These are phyloP conservation scores for Polyrhizophydium stewartii DNA, from an alignment of 371 early-diverging fungal genomes.

Conservation along the genomic window DNA sequence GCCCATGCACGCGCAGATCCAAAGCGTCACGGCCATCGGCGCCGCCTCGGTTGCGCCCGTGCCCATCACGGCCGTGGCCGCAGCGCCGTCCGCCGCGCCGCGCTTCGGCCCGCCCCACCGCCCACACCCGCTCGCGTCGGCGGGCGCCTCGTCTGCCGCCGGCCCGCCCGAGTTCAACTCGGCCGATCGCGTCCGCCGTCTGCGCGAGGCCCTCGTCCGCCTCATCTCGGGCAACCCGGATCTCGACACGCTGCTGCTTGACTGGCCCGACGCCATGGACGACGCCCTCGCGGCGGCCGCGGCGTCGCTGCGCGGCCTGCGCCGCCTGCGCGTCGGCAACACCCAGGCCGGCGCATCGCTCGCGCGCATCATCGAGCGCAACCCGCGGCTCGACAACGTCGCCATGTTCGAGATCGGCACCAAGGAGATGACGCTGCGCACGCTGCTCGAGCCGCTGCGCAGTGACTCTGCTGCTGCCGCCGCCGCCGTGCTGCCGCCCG, in stretches of 20 bases:
- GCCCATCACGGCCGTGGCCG: no score
- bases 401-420: no score
- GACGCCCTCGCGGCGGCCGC: conserved; percentile 5
- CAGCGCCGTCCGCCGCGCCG: no score
- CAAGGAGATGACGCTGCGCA: no score
- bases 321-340: conserved; percentile 12
- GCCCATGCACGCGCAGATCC: background rate
- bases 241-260: conserved; percentile 16
- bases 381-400: conserved; percentile 1
- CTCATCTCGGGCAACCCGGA: conserved; percentile 9
- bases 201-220: conserved; percentile 9
- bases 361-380: conserved; percentile 4
- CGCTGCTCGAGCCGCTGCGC: no score
- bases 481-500: background rate
- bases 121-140: no score
- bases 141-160: background rate
- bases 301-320: background rate
- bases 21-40: no score
- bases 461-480: no score
- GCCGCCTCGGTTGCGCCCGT: no score
- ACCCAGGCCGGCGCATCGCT: background rate
- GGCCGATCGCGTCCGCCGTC: background rate
- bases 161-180: background rate
- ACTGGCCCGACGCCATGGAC: conserved; percentile 23
- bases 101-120: no score